Conservation (phyloP, 805 yeast species). For the Candida nanaspora region DNA sequence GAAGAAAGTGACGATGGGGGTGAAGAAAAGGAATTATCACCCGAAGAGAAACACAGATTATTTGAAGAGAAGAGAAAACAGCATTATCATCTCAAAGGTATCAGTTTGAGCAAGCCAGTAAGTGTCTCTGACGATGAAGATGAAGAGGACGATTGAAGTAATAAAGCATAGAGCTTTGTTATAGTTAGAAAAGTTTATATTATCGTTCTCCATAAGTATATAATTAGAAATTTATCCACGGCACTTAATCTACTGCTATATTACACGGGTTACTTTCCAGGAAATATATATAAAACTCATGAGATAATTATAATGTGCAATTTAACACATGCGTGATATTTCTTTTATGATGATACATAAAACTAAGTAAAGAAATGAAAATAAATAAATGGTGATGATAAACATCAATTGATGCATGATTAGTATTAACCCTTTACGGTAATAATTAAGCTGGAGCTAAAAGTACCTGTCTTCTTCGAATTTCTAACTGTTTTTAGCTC, state of each 20-base stretch:
- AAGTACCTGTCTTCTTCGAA: conserved; percentile 5
- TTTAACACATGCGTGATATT: too few relatives aligned
- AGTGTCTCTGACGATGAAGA: conserved; percentile 27
- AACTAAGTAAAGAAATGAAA: not conserved
- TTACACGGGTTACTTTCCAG: too few relatives aligned
- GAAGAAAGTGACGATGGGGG: conserved; percentile 34
- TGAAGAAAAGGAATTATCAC: conserved; percentile 30
- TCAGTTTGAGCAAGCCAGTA: conserved; percentile 37
- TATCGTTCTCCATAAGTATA: too few relatives aligned
- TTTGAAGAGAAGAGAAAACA: conserved; percentile 76
- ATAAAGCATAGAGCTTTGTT: too few relatives aligned
- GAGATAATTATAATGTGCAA: too few relatives aligned
- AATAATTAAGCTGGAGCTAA: conserved; percentile 5
- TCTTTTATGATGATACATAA: too few relatives aligned
- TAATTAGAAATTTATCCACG: too few relatives aligned
- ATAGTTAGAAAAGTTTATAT: too few relatives aligned
- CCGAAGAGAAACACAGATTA: conserved; percentile 54
- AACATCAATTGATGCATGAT: not conserved
- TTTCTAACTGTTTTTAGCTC: conserved; percentile 9
- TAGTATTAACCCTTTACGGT: conserved; percentile 6
- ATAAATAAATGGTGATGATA: not conserved
- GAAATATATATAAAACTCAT: too few relatives aligned
- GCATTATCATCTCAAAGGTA: conserved; percentile 63
- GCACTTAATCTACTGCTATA: too few relatives aligned
- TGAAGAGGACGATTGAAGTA: conserved; percentile 5